Base-by-base conservation (phyloP, 805 yeast species). In the Barnettozyma vustinii region DNA sequence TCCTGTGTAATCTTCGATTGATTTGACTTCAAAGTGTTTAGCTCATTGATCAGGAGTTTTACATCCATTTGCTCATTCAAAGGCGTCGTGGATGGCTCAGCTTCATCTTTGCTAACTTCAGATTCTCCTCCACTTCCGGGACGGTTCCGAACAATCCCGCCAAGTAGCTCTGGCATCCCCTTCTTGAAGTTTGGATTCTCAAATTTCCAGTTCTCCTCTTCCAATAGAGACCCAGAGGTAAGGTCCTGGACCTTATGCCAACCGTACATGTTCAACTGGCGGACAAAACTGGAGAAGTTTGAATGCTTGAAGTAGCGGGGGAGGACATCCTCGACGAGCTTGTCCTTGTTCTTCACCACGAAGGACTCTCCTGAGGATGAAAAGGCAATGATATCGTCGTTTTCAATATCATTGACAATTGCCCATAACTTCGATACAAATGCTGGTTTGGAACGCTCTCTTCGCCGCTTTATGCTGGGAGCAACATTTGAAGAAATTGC, bases 221-320 rank as follows among this genome's bases (percentile, higher is more conserved):
- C 68, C 49, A 76, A 74, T 52, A 81, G 67, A 7, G 90, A 76
- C 3, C 95, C 97, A 26, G 84, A 77, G 49, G 71, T 86, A 21
- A 90, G 80, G 66, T 92, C 98, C 67, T 92, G 98, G 5, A 92
- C 92, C 67, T 92, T 92, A 70, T 92, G 98, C 96, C 97, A 92
- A 9, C 98, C 99, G 64, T 92, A 92, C 98, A 94, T 92, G 69
- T 92, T 92, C 60, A 92, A 74, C 64, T 92, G 99, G 52, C 99
- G 80, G n/a, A 92, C 98, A 74, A 92, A 92, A 30, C 94, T 83
- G 21, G 98, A 95, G 68, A 94, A 91, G 64, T 92, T 92, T 52
- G 87, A 84, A 68, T 94, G 99, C 66, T 94, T 92, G 74, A 91
- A 92, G 70, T 88, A 94, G 61, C 83, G 82, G 5, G 99, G 99